phyloP scores from a whole-genome alignment of 1,284 basidiomycete genomes.

The Sporisorium exsertum region DNA sequence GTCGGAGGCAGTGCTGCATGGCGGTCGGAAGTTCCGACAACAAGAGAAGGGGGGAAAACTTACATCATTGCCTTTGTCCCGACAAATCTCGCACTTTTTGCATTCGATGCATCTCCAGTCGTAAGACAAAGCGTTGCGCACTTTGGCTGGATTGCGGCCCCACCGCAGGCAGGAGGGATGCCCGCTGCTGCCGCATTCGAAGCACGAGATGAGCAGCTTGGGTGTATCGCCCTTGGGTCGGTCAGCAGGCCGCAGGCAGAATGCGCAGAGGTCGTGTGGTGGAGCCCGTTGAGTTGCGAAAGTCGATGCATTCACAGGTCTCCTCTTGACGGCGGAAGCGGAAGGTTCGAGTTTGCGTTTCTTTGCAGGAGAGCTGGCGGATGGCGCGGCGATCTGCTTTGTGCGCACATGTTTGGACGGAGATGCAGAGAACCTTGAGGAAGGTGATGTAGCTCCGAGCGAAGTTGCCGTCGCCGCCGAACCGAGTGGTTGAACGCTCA shows the following conservation, averaged over 20 bases:
- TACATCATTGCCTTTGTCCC: constrained; percentile 88
- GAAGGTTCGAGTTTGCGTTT: constrained; percentile 35
- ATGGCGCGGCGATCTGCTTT: constrained; percentile 6
- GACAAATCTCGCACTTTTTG: constrained; percentile 91
- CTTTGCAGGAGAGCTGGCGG: constrained; percentile 25
- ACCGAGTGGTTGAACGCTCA: constrained; percentile 40
- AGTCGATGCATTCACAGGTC: background rate
- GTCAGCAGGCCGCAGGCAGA: constrained; percentile 58
- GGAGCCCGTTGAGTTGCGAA: constrained; percentile 18
- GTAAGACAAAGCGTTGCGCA: constrained; percentile 74
- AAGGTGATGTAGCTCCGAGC: constrained; percentile 9
- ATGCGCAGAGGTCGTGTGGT: constrained; percentile 63
- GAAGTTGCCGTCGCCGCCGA: constrained; percentile 19
- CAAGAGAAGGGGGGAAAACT: constrained; percentile 70
- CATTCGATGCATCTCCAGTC: constrained; percentile 92
- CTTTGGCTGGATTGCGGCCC: constrained; percentile 70
- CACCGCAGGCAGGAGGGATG: constrained; percentile 68
- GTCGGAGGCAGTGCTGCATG: constrained; percentile 11
- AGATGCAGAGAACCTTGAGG: constrained; percentile 25
- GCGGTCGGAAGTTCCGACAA: background rate
- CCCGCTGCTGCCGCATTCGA: constrained; percentile 68
- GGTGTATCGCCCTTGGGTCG: constrained; percentile 40
- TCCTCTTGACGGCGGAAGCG: constrained; percentile 10
- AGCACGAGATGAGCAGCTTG: constrained; percentile 66
- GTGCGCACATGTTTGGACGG: constrained; percentile 23